phyloP scores from a whole-genome alignment of 768 basidiomycete species.

The Macrolepiota dolichaula region DNA sequence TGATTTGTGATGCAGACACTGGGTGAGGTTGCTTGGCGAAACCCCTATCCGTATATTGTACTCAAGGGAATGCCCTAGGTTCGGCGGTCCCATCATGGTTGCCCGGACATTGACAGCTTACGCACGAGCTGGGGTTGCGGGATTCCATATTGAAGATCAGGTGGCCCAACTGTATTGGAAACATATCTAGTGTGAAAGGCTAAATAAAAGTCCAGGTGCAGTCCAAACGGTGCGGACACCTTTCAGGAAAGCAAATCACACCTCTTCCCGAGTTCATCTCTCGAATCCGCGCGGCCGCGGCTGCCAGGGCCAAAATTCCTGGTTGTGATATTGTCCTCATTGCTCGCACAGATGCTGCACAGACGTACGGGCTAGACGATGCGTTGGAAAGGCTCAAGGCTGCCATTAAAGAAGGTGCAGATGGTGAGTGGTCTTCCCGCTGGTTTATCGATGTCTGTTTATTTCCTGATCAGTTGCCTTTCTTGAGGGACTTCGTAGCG shows the following conservation, averaged over 20 bases:
- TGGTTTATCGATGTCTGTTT: neutral
- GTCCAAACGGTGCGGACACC: slow-evolving; percentile 54
- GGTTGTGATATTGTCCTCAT: slow-evolving; percentile 50
- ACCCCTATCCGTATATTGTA: neutral
- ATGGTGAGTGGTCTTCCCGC: slow-evolving; percentile 22
- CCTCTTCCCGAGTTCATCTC: slow-evolving; percentile 45
- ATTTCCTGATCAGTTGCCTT: slow-evolving; percentile 35
- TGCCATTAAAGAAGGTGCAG: slow-evolving; percentile 39
- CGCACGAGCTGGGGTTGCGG: slow-evolving; percentile 47
- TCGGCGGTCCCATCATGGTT: slow-evolving; percentile 53
- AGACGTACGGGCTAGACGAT: slow-evolving; percentile 48
- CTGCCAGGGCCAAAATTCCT: slow-evolving; percentile 43
- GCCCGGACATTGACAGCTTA: slow-evolving; percentile 52
- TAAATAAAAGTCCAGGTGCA: slow-evolving; percentile 21
- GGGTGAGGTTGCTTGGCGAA: slow-evolving; percentile 26
- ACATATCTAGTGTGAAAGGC: neutral
- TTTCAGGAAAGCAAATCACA: slow-evolving; percentile 52
- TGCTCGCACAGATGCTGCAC: slow-evolving; percentile 51
- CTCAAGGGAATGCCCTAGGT: slow-evolving; percentile 23
- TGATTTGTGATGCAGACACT: slow-evolving; percentile 58
- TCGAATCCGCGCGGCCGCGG: slow-evolving; percentile 50
- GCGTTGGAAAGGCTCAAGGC: slow-evolving; percentile 43
- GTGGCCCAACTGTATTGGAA: slow-evolving; percentile 22
- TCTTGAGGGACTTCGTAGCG: slow-evolving; percentile 47
- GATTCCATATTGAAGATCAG: slow-evolving; percentile 55